Evolutionary conservation across 768 basidiomycete species (phyloP), one percentile per base, ranked within the genome.

Genomic region (Brasilioporus rufonigricans): DNA sequence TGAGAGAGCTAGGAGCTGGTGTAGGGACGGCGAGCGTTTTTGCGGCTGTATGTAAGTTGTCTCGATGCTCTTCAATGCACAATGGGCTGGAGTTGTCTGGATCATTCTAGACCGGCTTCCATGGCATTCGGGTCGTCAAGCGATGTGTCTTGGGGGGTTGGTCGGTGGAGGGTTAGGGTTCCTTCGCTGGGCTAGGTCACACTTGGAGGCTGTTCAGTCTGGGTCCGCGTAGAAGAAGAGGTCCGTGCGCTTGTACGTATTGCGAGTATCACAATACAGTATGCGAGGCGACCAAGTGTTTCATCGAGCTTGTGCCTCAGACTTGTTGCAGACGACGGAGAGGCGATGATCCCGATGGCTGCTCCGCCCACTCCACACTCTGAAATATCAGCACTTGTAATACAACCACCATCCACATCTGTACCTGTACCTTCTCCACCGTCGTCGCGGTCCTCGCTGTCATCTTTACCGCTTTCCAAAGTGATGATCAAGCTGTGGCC

Each of bases 401-500:
- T 29, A 19, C 56, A n/a, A 60, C 56, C 61, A 54, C 26, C 56
- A 47, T 39, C 27, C 27, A 29, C 4, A 29, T 9, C 44, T 41
- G 3, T 48, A n/a, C 51, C 19, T 29, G 56, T 21, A 29, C 53
- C 58, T 1, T 33, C 58, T 2, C 45, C 53, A 1, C 70, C 59
- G 16, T 54, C 65, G n/a, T 50, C 60, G 10, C 57, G 44, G 18
- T 29, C 62, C 35, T 63, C 61, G 47, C 59, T 58, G 26, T 68
- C 68, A 24, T 67, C 57, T 47, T 53, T 59, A 19, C 55, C 64
- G 9, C 49, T 70, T 5, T 66, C 69, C 38, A 68, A 66, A 58
- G 67, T 70, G 51, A 87, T 89, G 84, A 76, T 90, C 61, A 86
- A 83, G 65, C 74, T 89, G 57, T 87, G 89, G 89, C 80, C 84